Base-by-base conservation (phyloP, 2,329 filamentous ascomycete species). In the Bipolaris oryzae region DNA sequence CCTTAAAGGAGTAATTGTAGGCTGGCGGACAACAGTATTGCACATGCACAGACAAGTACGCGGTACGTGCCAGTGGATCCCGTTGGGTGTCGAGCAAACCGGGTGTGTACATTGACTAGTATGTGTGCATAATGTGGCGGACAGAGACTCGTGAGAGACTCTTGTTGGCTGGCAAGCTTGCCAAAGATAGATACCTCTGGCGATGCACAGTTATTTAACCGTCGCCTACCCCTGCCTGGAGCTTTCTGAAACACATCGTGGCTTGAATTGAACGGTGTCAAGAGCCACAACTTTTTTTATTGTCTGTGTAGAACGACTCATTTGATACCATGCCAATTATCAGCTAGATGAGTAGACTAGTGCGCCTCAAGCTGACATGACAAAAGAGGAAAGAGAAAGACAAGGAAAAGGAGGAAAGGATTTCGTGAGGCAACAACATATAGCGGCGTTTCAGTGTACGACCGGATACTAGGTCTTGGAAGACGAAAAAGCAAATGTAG, bases 201-300 rank as follows among this genome's bases (percentile, higher is more conserved):
- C 43, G 53, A 55, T 56, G 56, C 43, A 49, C 43, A 51, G 53
- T 61, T 46, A 50, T n/a, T 21, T 42, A 50, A 50, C 53, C 49
- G 41, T 34, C 25, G 48, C 25, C 48, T 46, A 35, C 50, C 18
- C 39, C n/a, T 53, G 41, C 55, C 23, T 31, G 10, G 47, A 21
- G 43, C 23, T 28, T 15, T 34, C 21, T 34, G 18, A 18, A 42
- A 31, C 47, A 31, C 31, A 25, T 55, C 16, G 42, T 38, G 41
- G 35, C 43, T 38, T 41, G 55, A 34, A 25, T 21, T 44, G 51
- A 48, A 18, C 28, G 46, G 56, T 23, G 45, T 48, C 31, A 38
- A 45, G 23, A 18, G 31, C 33, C 33, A 38, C 33, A 23, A 41
- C 5, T 50, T 53, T 20, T 13, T 13, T 53, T 28, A 28, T 39